Percentiles rank a stretch among this genome's conserved stretches.
Conservation (phyloP, 345 rosid species). For the Euphorbia tirucalli region DNA sequence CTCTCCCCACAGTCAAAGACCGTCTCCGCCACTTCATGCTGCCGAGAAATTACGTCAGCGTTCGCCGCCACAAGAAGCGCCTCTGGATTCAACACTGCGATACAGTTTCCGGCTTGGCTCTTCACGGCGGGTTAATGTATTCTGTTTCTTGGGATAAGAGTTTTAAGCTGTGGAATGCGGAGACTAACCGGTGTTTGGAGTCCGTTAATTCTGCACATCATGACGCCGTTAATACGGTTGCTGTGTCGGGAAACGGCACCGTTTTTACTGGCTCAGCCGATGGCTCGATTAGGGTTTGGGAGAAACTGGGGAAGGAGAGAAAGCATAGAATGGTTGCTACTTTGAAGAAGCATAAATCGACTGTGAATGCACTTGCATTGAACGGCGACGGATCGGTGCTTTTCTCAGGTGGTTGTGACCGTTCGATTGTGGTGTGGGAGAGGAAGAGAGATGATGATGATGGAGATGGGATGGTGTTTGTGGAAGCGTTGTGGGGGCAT, state of each 20-base stretch:
- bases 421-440: conserved; percentile 44
- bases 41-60: conserved; percentile 38
- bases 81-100: conserved; percentile 55
- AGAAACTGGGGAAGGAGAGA: conserved; percentile 12
- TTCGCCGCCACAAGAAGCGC: conserved; percentile 47
- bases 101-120: conserved; percentile 36
- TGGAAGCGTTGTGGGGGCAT: conserved; percentile 41
- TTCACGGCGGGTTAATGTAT: conserved; percentile 36
- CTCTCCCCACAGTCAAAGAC: conserved; percentile 47
- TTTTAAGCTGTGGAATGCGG: conserved; percentile 41
- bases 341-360: conserved; percentile 37
- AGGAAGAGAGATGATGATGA: conserved; percentile 4
- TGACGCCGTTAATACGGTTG: conserved; percentile 44
- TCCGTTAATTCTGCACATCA: conserved; percentile 48
- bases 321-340: conserved; percentile 33
- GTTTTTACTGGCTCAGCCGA: conserved; percentile 48
- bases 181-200: conserved; percentile 36
- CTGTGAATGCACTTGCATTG: conserved; percentile 43
- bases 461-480: conserved; percentile 24
- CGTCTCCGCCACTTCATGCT: conserved; percentile 26
- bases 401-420: conserved; percentile 44
- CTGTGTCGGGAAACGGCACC: conserved; percentile 33
- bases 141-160: conserved; percentile 56
- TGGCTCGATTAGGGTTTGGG: conserved; percentile 43
- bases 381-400: conserved; percentile 32